Evolutionary conservation across 2,329 filamentous ascomycete genomes (phyloP), one percentile per base, ranked within the genome.

Genomic region (Trichoderma endophyticum): DNA sequence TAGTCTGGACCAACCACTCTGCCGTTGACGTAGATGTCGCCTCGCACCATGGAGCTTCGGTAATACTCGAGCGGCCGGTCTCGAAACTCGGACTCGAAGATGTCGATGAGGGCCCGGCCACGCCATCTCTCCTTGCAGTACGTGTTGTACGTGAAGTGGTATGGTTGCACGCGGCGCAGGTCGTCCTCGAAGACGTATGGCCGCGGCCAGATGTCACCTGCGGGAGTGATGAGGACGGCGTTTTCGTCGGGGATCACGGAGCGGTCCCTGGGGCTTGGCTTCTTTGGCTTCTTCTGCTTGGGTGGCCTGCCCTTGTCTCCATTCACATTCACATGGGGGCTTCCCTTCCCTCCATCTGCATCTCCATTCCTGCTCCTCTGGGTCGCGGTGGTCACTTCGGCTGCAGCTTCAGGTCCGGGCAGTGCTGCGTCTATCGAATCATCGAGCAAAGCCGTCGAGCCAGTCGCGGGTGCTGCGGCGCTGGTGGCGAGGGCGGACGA

Each of bases 51-150:
- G 65, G 95, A 93, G 76, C 90, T 84, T 83, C 89, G 91, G 83
- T 98, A 99, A 83, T 99, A 99, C 77, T 93, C 92, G 36, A 90
- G 81, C 0, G 94, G 90, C 21, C 96, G 86, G 82, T 99, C 96
- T 76, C 96, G 90, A 80, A 99, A 99, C 81, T 99, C 96, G 79
- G 91, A 91, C 59, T 91, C 87, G 82, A 98, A 99, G 62, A 99
- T 93, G 62, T 98, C 94, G 66, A 97, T 85, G 61, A 99, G 84
- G 73, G 88, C 87, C 48, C 93, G 87, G 36, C 91, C 93, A 70
- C 95, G 89, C 96, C 96, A 99, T 81, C 96, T 88, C 83, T 97
- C 88, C 83, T 98, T 99, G 85, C 93, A 96, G 83, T 90, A 94
- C 0, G 95, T 98, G 79, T 97, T 97, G 85, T 98, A 98, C 3